Conservation (phyloP, 2,329 filamentous ascomycete species). For the Colletotrichum sidae region DNA sequence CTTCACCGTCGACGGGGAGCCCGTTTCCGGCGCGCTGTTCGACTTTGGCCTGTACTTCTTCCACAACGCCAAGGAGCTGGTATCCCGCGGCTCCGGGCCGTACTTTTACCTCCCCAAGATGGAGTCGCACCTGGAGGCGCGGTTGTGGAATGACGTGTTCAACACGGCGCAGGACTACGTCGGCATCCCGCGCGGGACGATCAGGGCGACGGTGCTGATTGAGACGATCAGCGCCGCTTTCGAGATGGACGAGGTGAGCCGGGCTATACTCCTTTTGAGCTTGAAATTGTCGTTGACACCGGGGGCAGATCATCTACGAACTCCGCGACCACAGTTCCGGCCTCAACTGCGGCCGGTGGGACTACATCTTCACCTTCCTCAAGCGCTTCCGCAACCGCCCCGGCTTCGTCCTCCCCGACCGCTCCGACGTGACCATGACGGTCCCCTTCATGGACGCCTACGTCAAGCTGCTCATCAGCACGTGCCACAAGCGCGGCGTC, state of each 20-base stretch:
- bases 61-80: slow-evolving; percentile 87
- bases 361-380: slow-evolving; percentile 96
- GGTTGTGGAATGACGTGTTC: slow-evolving; percentile 93
- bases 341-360: slow-evolving; percentile 93
- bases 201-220: slow-evolving; percentile 88
- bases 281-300: not conserved
- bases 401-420: slow-evolving; percentile 88
- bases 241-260: slow-evolving; percentile 82
- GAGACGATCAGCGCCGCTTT: slow-evolving; percentile 93
- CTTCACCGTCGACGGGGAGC: slow-evolving; percentile 87
- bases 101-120: slow-evolving; percentile 95
- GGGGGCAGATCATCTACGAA: slow-evolving; percentile 83
- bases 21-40: slow-evolving; percentile 86
- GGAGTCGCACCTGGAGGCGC: slow-evolving; percentile 90
- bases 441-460: slow-evolving; percentile 94
- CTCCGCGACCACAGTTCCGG: slow-evolving; percentile 89
- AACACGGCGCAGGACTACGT: slow-evolving; percentile 89
- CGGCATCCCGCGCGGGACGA: slow-evolving; percentile 83
- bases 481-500: slow-evolving; percentile 87
- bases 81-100: slow-evolving; percentile 80
- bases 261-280: too few relatives aligned
- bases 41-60: slow-evolving; percentile 96
- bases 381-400: slow-evolving; percentile 93
- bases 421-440: slow-evolving; percentile 87
- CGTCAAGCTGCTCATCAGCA: slow-evolving; percentile 88